Evolutionary conservation across 345 rosid genomes (phyloP), one percentile per base, ranked within the genome.

Genomic region (Hirschfeldia incana): DNA sequence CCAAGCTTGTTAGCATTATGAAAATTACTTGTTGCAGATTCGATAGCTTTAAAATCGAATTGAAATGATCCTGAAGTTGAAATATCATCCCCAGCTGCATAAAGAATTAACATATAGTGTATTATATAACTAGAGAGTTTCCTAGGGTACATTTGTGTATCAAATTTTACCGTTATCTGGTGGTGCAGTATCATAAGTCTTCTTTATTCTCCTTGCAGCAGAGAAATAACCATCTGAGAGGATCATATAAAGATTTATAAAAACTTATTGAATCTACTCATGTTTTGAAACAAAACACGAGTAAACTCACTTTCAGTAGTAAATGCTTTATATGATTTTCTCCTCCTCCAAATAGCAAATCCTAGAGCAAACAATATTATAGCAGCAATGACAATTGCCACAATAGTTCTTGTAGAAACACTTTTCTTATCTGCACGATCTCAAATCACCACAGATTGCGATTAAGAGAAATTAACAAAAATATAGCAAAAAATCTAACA

Each of bases 51-150:
- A 2, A 85, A 72, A 67, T 69, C 21, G 13, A 51, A 69, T 8
- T 88, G 88, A 66, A 88, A 67, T 6, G 87, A 83, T 27, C 85
- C 89, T 65, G 39, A 65, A 51, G 58, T 65, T 28, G 78, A 53
- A 36, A 84, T 78, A 3, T 81, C 86, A 36, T 75, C 76, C 13
- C 8, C 65, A 73, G 0, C 92, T 87, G 60, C 79, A 58, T 8
- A 69, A 26, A 12, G 2, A 36, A 68, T 8, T 2, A 1, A n/a
- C 17, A 33, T 1, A 33, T 46, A 15, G 7, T 17, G 15, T 32
- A 4, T 66, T 66, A 32, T 46, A 7, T 57, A 1, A 28, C 15
- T 16, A 1, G 4, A 42, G 16, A 73, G 4, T 46, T 63, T 73
- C 68, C 61, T 29, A 30, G 26, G 21, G 46, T 29, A 8, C 44